Percentiles rank a stretch among this genome's conserved stretches.
Evolutionary conservation across 1,284 basidiomycete species (phyloP).

Genomic region (Schizopora paradoxa): DNA sequence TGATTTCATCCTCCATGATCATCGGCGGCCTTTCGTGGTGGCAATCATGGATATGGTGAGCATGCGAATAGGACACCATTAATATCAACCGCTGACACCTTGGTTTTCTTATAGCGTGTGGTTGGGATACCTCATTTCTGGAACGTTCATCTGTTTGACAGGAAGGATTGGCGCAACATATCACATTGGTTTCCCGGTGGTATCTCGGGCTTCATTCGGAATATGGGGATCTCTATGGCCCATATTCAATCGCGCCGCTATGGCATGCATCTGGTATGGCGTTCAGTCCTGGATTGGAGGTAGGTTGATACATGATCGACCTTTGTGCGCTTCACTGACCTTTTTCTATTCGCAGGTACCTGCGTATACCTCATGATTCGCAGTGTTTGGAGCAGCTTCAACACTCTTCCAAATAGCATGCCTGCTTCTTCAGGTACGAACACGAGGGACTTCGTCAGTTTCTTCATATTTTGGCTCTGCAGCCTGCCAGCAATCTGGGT

Average conservation of each 20-base stretch:
- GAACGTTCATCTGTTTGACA: slow-evolving; percentile 73
- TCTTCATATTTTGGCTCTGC: slow-evolving; percentile 85
- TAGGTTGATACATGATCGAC: too few relatives aligned
- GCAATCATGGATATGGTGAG: slow-evolving; percentile 64
- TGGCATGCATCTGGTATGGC: slow-evolving; percentile 79
- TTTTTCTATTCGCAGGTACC: slow-evolving; percentile 28
- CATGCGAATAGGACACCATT: neutral
- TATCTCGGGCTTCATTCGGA: slow-evolving; percentile 73
- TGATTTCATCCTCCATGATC: slow-evolving; percentile 74
- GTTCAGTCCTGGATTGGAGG: slow-evolving; percentile 82
- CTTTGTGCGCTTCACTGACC: slow-evolving; percentile 62
- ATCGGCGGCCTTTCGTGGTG: slow-evolving; percentile 75
- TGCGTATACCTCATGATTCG: slow-evolving; percentile 33
- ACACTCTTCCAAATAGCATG: slow-evolving; percentile 45
- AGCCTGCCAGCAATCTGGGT: slow-evolving; percentile 78
- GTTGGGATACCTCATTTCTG: slow-evolving; percentile 69
- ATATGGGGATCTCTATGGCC: slow-evolving; percentile 82
- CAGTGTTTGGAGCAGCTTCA: slow-evolving; percentile 13
- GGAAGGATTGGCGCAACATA: slow-evolving; percentile 79
- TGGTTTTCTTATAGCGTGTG: slow-evolving; percentile 43
- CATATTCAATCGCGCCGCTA: slow-evolving; percentile 73
- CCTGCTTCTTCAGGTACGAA: slow-evolving; percentile 67
- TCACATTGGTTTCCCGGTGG: slow-evolving; percentile 78
- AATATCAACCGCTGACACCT: slow-evolving; percentile 15
- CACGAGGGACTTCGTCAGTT: slow-evolving; percentile 69